Percentiles rank a stretch among this genome's conserved stretches.
These are phyloP conservation scores for Brassica hybrid DNA, from an alignment of 441 rosid species.

Conservation along the genomic window DNA sequence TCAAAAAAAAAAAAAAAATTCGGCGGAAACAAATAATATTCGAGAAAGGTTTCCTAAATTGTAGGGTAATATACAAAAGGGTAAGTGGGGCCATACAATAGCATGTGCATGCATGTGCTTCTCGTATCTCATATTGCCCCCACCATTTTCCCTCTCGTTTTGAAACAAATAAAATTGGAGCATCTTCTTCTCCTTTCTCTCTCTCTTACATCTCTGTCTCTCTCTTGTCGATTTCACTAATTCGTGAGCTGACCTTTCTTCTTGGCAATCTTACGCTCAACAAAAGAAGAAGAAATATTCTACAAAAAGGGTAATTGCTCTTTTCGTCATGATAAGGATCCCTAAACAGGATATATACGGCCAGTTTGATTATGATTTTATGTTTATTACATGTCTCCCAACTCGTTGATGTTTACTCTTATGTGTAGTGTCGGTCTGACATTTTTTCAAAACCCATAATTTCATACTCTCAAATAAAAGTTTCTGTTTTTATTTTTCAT, in stretches of 20 bases:
- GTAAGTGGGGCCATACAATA: slow-evolving; percentile 66
- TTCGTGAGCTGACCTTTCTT: slow-evolving; percentile 28
- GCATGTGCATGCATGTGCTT: slow-evolving; percentile 99
- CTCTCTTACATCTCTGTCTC: slow-evolving; percentile 35
- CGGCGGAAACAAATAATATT: slow-evolving; percentile 43
- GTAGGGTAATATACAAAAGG: slow-evolving; percentile 39
- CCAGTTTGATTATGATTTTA: slow-evolving; percentile 9
- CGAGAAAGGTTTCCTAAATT: slow-evolving; percentile 42
- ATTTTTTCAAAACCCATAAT: background rate
- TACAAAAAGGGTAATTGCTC: slow-evolving; percentile 31
- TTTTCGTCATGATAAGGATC: slow-evolving; percentile 27
- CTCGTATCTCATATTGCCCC: slow-evolving; percentile 74
- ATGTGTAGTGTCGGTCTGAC: background rate
- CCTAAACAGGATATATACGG: slow-evolving; percentile 14
- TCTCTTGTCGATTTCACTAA: slow-evolving; percentile 19
- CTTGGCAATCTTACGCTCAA: slow-evolving; percentile 14
- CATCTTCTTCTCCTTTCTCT: slow-evolving; percentile 46
- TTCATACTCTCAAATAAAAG: background rate
- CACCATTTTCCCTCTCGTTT: slow-evolving; percentile 64
- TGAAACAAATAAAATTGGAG: slow-evolving; percentile 58
- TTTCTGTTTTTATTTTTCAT: background rate
- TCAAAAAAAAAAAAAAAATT: too few species aligned
- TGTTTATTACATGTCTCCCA: slow-evolving; percentile 15
- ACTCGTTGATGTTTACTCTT: background rate
- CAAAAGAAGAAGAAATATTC: background rate